These are phyloP conservation scores for Colletotrichum tabaci DNA, from an alignment of 2,329 filamentous ascomycete species.

Conservation along the genomic window DNA sequence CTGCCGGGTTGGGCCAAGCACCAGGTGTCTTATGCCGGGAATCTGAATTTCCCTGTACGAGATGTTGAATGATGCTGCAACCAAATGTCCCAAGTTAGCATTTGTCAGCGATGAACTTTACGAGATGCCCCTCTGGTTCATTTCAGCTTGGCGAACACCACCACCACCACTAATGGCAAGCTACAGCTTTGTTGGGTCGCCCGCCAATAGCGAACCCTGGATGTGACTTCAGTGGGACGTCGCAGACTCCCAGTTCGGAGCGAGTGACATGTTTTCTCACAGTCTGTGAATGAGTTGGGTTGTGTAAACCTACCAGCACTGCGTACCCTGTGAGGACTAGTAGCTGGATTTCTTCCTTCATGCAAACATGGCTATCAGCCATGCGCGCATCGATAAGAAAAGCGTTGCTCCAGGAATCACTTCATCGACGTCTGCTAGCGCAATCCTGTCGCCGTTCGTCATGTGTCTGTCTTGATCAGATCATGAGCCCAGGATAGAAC, in stretches of 20 bases:
- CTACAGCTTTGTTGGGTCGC: not conserved
- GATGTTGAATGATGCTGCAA: not conserved
- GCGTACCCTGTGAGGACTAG: too few species aligned
- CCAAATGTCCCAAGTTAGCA: not conserved
- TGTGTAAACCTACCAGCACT: not conserved
- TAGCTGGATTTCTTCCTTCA: not conserved
- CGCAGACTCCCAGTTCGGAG: too few species aligned
- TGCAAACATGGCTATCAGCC: not conserved
- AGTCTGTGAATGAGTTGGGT: not conserved
- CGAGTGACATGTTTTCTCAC: not conserved
- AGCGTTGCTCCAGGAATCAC: too few species aligned
- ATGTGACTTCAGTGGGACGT: too few species aligned
- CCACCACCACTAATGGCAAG: not conserved
- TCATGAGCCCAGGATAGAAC: not conserved
- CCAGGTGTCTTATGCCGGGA: not conserved
- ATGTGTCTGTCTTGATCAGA: not conserved
- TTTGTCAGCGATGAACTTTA: not conserved
- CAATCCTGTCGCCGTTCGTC: not conserved
- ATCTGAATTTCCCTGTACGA: not conserved
- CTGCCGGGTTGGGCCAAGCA: too few species aligned
- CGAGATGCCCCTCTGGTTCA: constrained; percentile 3
- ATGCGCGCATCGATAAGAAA: too few species aligned
- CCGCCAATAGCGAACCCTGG: not conserved
- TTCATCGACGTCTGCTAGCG: not conserved
- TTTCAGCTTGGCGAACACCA: not conserved